Evolutionary conservation across 352 stramenopile species (phyloP), one percentile per base, ranked within the genome.

Genomic region (Phytopythium oedochilum): DNA sequence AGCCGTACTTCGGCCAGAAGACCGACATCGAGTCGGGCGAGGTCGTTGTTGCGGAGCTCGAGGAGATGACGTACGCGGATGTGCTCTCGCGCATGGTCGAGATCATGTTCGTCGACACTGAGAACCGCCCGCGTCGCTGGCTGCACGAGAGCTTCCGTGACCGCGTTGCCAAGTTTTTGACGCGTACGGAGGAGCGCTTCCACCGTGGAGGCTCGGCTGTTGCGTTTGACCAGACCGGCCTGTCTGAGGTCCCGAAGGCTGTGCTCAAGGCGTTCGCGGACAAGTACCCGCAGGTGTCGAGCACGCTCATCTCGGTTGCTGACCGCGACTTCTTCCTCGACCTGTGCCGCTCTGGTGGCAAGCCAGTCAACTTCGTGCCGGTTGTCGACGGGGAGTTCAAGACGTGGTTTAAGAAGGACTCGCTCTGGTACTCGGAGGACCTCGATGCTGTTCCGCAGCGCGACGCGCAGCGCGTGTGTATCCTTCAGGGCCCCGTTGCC

Each of bases 391-490:
- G 64, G 25, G 87, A 96, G 34, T 73, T 96, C 46, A 76, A 77
- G 55, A 89, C 73, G 9, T 96, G 83, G 83, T 92, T 96, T 63
- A 96, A 92, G 73, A 96, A 93, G 64, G 88, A 96, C 57, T 95
- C 84, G 44, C 60, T 96, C 18, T 96, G 88, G 88, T 96, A 92
- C 72, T 94, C 84, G 38, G 86, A 96, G 59, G 83, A 95, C 36
- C 60, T 96, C 55, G 86, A 95, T 31, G 84, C 82, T 1, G 80
- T 96, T 6, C 83, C 81, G 0, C 75, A 77, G 43, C 77, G 71
- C 25, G 86, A 96, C 56, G 78, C 73, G 12, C 83, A 92, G 63
- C 81, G 86, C 9, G 88, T 93, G 9, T 88, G 83, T 63, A 84
- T 96, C 25, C 79, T 96, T 6, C 82, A 94, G 39, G 87, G 85